Evolutionary conservation across 805 yeast genomes (phyloP).

Genomic region (Candida loeiensis): DNA sequence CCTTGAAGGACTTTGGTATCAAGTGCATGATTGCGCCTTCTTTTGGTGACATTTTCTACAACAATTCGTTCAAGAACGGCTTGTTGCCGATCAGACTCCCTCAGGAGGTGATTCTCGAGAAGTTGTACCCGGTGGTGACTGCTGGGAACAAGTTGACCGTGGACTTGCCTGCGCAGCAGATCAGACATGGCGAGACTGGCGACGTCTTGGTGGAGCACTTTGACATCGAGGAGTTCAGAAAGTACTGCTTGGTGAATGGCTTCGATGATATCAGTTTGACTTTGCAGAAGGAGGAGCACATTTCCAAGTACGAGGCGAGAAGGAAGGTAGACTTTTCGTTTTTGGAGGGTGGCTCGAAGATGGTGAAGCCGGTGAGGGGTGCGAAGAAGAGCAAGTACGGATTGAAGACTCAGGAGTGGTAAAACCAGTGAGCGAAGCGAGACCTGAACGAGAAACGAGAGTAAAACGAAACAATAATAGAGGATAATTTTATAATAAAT

Average conservation of each 20-base stretch:
- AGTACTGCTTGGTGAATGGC: conserved; percentile 91
- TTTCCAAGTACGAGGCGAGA: conserved; percentile 65
- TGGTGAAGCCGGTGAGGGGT: conserved; percentile 63
- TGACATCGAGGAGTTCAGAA: conserved; percentile 87
- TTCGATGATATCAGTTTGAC: conserved; percentile 97
- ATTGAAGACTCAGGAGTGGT: conserved; percentile 74
- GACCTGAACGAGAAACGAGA: background rate
- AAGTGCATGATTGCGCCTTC: conserved; percentile 95
- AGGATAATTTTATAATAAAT: background rate
- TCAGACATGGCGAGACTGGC: conserved; percentile 58
- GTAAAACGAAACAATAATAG: background rate
- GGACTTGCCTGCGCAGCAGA: conserved; percentile 85
- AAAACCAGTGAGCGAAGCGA: conserved; percentile 17
- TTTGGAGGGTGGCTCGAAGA: conserved; percentile 82
- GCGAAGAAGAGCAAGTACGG: conserved; percentile 67
- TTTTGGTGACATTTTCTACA: conserved; percentile 96
- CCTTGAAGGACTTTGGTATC: conserved; percentile 95
- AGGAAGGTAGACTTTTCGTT: conserved; percentile 84
- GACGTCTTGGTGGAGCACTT: conserved; percentile 73
- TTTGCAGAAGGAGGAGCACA: conserved; percentile 79
- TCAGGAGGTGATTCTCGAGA: conserved; percentile 64
- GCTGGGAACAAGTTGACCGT: conserved; percentile 69
- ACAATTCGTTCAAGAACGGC: conserved; percentile 95
- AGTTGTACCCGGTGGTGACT: conserved; percentile 76
- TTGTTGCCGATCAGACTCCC: conserved; percentile 90